Base-by-base conservation (phyloP, 805 yeast genomes). In the Candida glaebosa region DNA sequence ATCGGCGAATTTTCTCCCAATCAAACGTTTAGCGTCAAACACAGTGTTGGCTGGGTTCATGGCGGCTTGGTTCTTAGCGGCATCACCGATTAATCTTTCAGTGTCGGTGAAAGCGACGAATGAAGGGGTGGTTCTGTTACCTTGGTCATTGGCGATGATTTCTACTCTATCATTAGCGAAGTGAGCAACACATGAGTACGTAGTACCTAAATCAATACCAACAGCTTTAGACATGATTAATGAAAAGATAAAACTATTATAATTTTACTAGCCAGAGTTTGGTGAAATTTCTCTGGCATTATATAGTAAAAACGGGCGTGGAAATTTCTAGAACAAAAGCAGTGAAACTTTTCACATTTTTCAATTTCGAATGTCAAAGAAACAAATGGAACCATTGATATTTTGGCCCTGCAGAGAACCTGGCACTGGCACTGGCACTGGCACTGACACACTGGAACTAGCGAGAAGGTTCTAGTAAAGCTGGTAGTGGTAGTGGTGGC, bases 51-150 rank as follows among this genome's bases (percentile, higher is more conserved):
- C 67, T 52, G 96, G 96, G 77, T 89, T 89, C 73, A 89, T 81
- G 47, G 96, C 95, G 53, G 96, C 96, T 75, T 89, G 97, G 73
- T 89, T 89, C 84, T 89, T 89, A 55, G 97, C 97, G 57, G 96
- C 95, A 69, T 88, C 96, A 74, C 96, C 96, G 60, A 88, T 87
- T 61, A 88, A 77, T 74, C 96, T 83, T 77, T 89, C 97, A 45
- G 86, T 78, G 56, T 87, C 95, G 42, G 96, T 87, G 78, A 89
- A 89, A 36, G 96, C 96, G 48, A 90, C 97, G 67, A 85, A 90
- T 28, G 96, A 90, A 46, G 97, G 96, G 43, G 97, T 90, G 46
- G 91, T 89, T 79, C 97, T 87, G 81, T 89, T 90, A 82, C 97
- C 97, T 78, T 90, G 97, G 71, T 90, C 97, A 67, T 90, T 90